A percentile compares a stretch with the other conserved stretches of the same genome.
These are phyloP conservation scores for Penicillium odoratum DNA, from an alignment of 495 filamentous ascomycete genomes.

Conservation along the genomic window DNA sequence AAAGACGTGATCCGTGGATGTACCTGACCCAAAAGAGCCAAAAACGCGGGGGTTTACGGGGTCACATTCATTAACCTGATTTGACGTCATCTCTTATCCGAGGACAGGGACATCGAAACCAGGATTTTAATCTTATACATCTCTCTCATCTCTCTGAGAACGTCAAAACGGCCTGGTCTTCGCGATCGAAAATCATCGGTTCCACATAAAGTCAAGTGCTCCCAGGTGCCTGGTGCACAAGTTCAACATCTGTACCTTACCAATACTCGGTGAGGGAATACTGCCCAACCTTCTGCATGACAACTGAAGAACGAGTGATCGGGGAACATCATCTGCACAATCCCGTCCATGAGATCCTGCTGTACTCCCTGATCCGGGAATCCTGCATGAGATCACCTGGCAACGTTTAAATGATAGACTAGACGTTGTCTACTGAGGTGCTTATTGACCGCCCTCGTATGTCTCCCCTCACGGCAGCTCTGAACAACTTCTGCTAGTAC, in stretches of 20 bases:
- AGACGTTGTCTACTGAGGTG: neutral
- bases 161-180: neutral
- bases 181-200: neutral
- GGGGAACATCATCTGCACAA: neutral
- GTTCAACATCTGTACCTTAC: neutral
- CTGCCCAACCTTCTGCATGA: slow-evolving; percentile 3
- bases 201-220: neutral
- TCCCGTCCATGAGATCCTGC: neutral
- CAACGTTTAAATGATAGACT: slow-evolving; percentile 1
- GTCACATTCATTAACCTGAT: slow-evolving; percentile 4
- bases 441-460: slow-evolving; percentile 20
- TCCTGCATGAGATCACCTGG: slow-evolving; percentile 10
- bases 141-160: neutral
- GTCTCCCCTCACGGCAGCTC: slow-evolving; percentile 4
- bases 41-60: slow-evolving; percentile 8
- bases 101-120: slow-evolving; percentile 5
- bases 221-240: too few relatives aligned
- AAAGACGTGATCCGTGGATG: neutral
- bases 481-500: neutral
- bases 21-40: neutral
- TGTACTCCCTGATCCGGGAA: slow-evolving; percentile 5
- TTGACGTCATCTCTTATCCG: slow-evolving; percentile 19
- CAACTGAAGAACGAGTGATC: neutral
- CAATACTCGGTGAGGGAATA: neutral
- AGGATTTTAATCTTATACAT: neutral